Percentiles rank a stretch among this genome's conserved stretches.
These are phyloP conservation scores for Pseudogymnoascus sp. DNA, from an alignment of 2,329 filamentous ascomycete species.

Conservation along the genomic window DNA sequence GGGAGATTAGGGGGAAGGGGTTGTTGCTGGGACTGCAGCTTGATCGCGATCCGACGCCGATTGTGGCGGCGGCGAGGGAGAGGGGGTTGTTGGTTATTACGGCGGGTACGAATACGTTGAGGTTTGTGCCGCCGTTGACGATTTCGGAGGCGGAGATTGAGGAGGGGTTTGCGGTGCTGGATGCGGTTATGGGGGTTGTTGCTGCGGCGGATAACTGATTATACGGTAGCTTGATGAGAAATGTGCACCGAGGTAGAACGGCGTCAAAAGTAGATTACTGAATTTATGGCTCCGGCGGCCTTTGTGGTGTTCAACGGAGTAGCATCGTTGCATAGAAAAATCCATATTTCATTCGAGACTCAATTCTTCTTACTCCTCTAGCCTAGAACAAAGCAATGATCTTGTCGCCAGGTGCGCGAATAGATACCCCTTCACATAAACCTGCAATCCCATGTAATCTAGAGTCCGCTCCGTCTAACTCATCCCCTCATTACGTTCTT, in stretches of 20 bases:
- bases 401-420: background rate
- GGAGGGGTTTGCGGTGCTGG: conserved; percentile 67
- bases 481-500: conserved; percentile 2
- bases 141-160: conserved; percentile 76
- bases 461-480: background rate
- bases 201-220: background rate
- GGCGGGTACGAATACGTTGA: conserved; percentile 81
- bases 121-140: conserved; percentile 82
- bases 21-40: conserved; percentile 84
- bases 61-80: conserved; percentile 81
- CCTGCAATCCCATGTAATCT: background rate
- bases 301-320: background rate
- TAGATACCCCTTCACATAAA: background rate
- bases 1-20: conserved; percentile 73
- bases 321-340: background rate
- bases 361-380: background rate
- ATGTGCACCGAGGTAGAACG: background rate
- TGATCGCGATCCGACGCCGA: conserved; percentile 58
- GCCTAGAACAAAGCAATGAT: background rate
- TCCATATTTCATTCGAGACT: background rate
- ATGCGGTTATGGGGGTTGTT: conserved; percentile 46
- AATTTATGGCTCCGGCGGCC: background rate
- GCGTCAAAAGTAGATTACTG: background rate
- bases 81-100: conserved; percentile 85
- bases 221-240: background rate